Percentiles rank a stretch among this genome's conserved stretches.
Conservation (phyloP, 2,329 filamentous ascomycete genomes). For the Fusarium poae region DNA sequence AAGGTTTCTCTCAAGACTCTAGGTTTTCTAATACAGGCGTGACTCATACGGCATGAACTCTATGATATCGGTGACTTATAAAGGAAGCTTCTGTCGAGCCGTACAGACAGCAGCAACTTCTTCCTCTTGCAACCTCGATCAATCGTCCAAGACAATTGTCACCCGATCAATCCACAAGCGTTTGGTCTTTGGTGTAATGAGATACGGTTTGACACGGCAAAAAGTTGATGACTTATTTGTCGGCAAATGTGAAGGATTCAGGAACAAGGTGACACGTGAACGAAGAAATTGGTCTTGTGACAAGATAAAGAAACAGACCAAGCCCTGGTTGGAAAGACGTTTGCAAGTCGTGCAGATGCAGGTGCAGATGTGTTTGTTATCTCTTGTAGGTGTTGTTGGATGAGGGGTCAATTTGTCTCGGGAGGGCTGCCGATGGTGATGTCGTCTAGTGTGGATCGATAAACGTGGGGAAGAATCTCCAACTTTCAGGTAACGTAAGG, state of each 20-base stretch:
- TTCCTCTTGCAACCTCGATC: too few relatives aligned
- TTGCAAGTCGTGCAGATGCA: conserved; percentile 38
- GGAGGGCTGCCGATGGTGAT: conserved; percentile 28
- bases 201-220: conserved; percentile 6
- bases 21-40: too few relatives aligned
- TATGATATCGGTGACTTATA: too few relatives aligned
- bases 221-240: background rate
- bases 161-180: too few relatives aligned
- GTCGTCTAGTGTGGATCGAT: background rate
- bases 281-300: conserved; percentile 7
- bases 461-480: conserved; percentile 17
- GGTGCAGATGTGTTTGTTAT: conserved; percentile 17
- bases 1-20: too few relatives aligned
- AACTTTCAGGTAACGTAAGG: conserved; percentile 22
- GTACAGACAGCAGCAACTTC: too few relatives aligned
- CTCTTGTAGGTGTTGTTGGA: conserved; percentile 3
- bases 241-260: background rate
- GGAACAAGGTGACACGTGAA: background rate
- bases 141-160: too few relatives aligned
- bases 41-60: too few relatives aligned
- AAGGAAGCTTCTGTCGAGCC: too few relatives aligned
- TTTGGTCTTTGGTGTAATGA: background rate
- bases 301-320: conserved; percentile 15
- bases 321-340: conserved; percentile 27
- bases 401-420: conserved; percentile 11